Evolutionary conservation across 805 yeast species (phyloP).

Genomic region (Yarrowia divulgata): DNA sequence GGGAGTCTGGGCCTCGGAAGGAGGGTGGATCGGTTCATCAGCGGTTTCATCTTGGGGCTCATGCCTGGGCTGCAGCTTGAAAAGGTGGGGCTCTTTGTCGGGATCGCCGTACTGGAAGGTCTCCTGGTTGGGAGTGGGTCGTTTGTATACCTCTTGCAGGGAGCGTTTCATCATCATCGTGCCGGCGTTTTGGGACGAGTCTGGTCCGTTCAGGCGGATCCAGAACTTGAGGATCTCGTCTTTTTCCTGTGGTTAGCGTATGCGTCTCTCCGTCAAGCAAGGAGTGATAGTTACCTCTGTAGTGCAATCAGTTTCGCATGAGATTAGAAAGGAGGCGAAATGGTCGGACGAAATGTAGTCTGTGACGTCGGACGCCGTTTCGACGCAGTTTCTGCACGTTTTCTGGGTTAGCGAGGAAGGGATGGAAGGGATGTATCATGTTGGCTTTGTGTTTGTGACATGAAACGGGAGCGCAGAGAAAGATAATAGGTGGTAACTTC

Average conservation of each 20-base stretch:
- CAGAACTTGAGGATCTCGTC: conserved; percentile 39
- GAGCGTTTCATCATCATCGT: conserved; percentile 30
- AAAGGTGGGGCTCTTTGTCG: conserved; percentile 11
- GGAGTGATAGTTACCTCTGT: conserved; percentile 23
- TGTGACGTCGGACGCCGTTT: conserved; percentile 18
- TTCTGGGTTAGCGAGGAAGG: conserved; percentile 15
- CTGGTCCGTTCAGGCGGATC: conserved; percentile 21
- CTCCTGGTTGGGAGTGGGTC: conserved; percentile 1
- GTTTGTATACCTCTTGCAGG: background rate
- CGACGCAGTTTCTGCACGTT: conserved; percentile 29
- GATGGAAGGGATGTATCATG: conserved; percentile 17
- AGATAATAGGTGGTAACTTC: too few species aligned
- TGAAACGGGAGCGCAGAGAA: background rate
- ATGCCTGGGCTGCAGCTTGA: conserved; percentile 16
- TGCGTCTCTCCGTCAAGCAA: background rate
- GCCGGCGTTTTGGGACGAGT: background rate
- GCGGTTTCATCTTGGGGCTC: background rate
- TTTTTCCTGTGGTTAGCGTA: conserved; percentile 32
- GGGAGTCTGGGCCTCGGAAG: background rate
- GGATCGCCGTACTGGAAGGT: conserved; percentile 32
- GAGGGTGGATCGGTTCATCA: background rate
- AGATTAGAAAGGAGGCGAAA: conserved; percentile 30
- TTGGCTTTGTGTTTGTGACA: conserved; percentile 18
- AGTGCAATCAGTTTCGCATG: conserved; percentile 28
- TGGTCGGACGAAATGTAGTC: conserved; percentile 27